Percentiles rank a stretch among this genome's conserved stretches.
Evolutionary conservation across 2,329 filamentous ascomycete genomes (phyloP).

Genomic region (Aspergillus melleus): DNA sequence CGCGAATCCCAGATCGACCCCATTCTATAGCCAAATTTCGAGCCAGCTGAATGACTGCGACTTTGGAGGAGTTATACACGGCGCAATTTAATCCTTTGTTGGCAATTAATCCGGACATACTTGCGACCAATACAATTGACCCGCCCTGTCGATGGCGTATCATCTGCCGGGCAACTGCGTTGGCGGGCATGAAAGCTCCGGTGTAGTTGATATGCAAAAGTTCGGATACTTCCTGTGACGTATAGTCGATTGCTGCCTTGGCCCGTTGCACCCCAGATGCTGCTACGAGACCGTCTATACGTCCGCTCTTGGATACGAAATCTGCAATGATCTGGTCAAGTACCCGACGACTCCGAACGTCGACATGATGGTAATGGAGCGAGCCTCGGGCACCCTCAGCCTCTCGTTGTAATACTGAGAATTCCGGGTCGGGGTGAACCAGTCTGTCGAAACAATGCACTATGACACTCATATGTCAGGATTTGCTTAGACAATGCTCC

Average conservation of each 20-base stretch:
- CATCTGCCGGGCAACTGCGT: conserved; percentile 50
- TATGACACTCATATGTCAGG: conserved; percentile 16
- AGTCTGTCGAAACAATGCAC: conserved; percentile 52
- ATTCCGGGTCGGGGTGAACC: conserved; percentile 44
- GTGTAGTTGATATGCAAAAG: conserved; percentile 53
- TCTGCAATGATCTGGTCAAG: conserved; percentile 35
- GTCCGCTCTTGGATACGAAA: conserved; percentile 35
- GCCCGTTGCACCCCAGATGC: conserved; percentile 47
- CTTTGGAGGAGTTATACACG: conserved; percentile 57
- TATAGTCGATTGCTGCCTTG: conserved; percentile 42
- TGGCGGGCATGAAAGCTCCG: conserved; percentile 51
- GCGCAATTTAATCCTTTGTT: conserved; percentile 48
- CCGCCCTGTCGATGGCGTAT: conserved; percentile 50
- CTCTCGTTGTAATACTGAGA: conserved; percentile 39
- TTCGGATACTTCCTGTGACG: conserved; percentile 40
- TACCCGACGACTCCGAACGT: conserved; percentile 43
- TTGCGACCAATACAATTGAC: conserved; percentile 52
- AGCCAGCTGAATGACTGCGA: conserved; percentile 54
- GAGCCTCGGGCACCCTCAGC: conserved; percentile 37
- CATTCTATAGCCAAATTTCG: conserved; percentile 56
- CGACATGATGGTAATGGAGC: conserved; percentile 49
- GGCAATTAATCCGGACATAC: conserved; percentile 52
- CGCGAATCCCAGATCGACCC: conserved; percentile 52
- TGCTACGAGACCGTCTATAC: conserved; percentile 44
- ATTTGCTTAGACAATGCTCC: not conserved